These are phyloP conservation scores for Penicillium hordei DNA, from an alignment of 2,329 filamentous ascomycete species.

Conservation along the genomic window DNA sequence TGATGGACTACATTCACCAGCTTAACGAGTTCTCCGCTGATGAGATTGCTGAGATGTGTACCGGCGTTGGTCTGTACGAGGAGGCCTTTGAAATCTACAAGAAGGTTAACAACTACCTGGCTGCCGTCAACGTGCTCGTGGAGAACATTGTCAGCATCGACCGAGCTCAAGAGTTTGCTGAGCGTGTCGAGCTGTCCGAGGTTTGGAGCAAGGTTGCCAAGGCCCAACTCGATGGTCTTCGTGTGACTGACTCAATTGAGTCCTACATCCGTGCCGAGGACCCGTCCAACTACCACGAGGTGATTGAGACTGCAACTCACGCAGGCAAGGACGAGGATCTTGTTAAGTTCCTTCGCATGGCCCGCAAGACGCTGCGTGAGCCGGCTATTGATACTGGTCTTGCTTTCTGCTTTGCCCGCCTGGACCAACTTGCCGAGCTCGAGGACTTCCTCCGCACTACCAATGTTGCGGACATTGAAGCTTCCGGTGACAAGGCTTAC, in stretches of 20 bases:
- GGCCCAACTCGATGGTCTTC: conserved; percentile 92
- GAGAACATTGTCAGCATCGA: conserved; percentile 98
- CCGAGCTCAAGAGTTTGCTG: conserved; percentile 90
- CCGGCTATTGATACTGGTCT: conserved; percentile 89
- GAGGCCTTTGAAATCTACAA: conserved; percentile 99
- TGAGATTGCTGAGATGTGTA: conserved; percentile 89
- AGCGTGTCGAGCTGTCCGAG: conserved; percentile 87
- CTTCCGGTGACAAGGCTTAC: conserved; percentile 97
- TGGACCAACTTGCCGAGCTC: conserved; percentile 86
- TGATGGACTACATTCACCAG: conserved; percentile 95
- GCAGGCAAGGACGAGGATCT: conserved; percentile 98
- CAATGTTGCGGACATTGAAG: conserved; percentile 94
- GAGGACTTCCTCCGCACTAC: conserved; percentile 93
- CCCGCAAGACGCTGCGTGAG: conserved; percentile 93
- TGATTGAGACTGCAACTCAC: conserved; percentile 92
- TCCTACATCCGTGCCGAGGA: conserved; percentile 96
- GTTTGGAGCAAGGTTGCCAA: conserved; percentile 99
- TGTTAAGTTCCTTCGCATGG: conserved; percentile 95
- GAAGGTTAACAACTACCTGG: conserved; percentile 87
- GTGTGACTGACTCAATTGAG: conserved; percentile 87
- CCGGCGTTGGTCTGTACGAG: conserved; percentile 91
- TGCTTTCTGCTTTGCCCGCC: conserved; percentile 88
- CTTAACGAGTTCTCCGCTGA: conserved; percentile 86
- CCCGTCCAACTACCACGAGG: conserved; percentile 88
- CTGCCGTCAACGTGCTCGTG: conserved; percentile 86